These are phyloP conservation scores for Lipomyces mesembrius DNA, from an alignment of 805 yeast genomes.

Conservation along the genomic window DNA sequence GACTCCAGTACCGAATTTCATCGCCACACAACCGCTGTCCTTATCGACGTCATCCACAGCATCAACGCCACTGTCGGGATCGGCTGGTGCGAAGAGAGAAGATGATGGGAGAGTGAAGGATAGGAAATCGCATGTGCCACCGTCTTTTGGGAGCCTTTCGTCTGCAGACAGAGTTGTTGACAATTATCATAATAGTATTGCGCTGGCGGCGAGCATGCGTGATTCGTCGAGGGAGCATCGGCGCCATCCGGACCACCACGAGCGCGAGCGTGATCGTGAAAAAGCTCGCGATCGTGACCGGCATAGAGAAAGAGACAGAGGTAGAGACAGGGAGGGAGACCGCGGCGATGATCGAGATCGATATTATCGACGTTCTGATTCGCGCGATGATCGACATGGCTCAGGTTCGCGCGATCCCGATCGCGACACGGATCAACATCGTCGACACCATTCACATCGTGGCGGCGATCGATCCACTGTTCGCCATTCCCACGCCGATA, in stretches of 20 bases:
- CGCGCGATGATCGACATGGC: background rate
- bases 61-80: background rate
- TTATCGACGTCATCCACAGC: background rate
- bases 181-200: background rate
- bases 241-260: conserved; percentile 4
- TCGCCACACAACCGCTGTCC: background rate
- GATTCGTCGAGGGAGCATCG: conserved; percentile 2
- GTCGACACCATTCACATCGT: background rate
- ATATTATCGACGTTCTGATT: background rate
- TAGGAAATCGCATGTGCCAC: conserved; percentile 4
- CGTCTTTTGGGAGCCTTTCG: background rate
- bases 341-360: background rate
- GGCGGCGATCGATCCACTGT: background rate
- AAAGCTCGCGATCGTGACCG: conserved; percentile 13
- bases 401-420: background rate
- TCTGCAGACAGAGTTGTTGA: background rate
- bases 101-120: background rate
- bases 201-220: background rate
- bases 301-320: conserved; percentile 4
- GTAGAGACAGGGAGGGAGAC: conserved; percentile 11
- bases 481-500: background rate
- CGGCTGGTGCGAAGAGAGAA: background rate
- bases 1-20: background rate
- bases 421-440: conserved; percentile 2
- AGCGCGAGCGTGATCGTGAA: conserved; percentile 23